These are phyloP conservation scores for Castanopsis chinensis DNA, from an alignment of 306 rosid species.

Conservation along the genomic window DNA sequence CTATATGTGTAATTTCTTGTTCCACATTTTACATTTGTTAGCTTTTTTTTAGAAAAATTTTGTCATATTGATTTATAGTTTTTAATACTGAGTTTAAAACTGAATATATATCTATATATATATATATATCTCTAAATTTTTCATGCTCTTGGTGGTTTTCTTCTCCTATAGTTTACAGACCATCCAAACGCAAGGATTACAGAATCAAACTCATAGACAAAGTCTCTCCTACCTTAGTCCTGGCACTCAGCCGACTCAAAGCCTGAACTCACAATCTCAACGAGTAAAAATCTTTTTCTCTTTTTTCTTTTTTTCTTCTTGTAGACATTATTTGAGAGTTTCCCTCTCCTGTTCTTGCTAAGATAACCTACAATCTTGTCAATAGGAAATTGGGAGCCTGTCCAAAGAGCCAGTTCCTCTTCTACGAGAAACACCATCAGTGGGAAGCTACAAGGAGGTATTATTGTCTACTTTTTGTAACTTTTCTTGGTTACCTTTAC, in stretches of 20 bases:
- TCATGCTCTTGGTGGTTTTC: background rate
- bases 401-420: background rate
- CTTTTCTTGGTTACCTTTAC: background rate
- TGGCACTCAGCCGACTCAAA: background rate
- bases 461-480: background rate
- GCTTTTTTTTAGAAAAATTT: background rate
- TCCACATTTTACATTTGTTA: background rate
- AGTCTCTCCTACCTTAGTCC: background rate
- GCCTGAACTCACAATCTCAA: background rate
- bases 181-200: background rate
- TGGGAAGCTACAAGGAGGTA: background rate
- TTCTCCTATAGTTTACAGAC: background rate
- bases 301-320: background rate
- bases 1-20: background rate
- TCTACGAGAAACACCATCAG: background rate
- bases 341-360: background rate
- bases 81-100: background rate
- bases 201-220: background rate
- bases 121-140: background rate
- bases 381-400: background rate
- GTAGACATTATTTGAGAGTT: background rate
- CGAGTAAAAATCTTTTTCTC: conserved; percentile 1
- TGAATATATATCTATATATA: background rate
- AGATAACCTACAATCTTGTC: background rate
- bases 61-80: background rate